Conservation (phyloP, 768 basidiomycete genomes). For the Phylloporus sp. region DNA sequence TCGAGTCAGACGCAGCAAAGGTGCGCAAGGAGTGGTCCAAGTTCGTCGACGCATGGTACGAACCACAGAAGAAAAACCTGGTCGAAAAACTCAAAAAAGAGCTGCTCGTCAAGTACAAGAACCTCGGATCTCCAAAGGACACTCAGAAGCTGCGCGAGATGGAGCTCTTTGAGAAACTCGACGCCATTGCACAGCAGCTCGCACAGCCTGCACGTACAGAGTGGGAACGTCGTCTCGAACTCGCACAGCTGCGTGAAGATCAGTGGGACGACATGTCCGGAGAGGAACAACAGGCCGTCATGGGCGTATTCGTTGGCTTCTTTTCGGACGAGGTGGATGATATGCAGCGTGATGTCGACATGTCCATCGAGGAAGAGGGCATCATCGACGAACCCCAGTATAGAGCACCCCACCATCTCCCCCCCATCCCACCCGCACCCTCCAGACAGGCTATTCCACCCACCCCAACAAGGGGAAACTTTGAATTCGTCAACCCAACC, state of each 20-base stretch:
- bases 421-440: slow-evolving; percentile 1
- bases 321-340: slow-evolving; percentile 29
- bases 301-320: slow-evolving; percentile 29
- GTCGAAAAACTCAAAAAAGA: slow-evolving; percentile 31
- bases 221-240: slow-evolving; percentile 33
- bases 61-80: slow-evolving; percentile 28
- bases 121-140: slow-evolving; percentile 16
- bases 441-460: slow-evolving; percentile 17
- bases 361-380: slow-evolving; percentile 18
- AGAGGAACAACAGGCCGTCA: slow-evolving; percentile 30
- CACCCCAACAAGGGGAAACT: slow-evolving; percentile 17
- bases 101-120: slow-evolving; percentile 30
- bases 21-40: slow-evolving; percentile 31
- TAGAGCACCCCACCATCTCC: slow-evolving; percentile 1
- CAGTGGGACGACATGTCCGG: slow-evolving; percentile 31
- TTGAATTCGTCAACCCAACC: slow-evolving; percentile 28
- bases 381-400: slow-evolving; percentile 17
- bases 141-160: slow-evolving; percentile 29
- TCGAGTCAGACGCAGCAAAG: slow-evolving; percentile 20
- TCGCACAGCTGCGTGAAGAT: slow-evolving; percentile 27
- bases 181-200: slow-evolving; percentile 20
- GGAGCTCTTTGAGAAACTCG: slow-evolving; percentile 26
- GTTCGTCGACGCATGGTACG: slow-evolving; percentile 29
- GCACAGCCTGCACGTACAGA: slow-evolving; percentile 30
- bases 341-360: slow-evolving; percentile 6